Evolutionary conservation across 345 rosid genomes (phyloP).

Genomic region (Brassica carinata): DNA sequence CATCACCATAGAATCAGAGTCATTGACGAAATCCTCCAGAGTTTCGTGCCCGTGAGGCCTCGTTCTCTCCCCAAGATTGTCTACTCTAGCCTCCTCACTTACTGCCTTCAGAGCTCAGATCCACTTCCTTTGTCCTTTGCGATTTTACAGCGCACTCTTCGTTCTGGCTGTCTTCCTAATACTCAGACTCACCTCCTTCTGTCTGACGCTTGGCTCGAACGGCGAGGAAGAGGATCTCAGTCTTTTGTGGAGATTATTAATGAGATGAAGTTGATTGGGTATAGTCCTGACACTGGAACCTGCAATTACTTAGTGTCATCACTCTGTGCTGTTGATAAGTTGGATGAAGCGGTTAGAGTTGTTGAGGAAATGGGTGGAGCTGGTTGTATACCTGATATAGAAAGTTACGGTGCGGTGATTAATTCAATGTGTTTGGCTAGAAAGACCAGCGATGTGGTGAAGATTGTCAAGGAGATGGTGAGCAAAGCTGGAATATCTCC

Average conservation of each 20-base stretch:
- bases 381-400: constrained; percentile 74
- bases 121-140: constrained; percentile 70
- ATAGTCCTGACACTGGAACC: constrained; percentile 62
- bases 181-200: constrained; percentile 63
- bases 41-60: constrained; percentile 62
- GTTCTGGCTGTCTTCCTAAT: constrained; percentile 67
- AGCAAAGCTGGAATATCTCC: constrained; percentile 62
- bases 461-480: constrained; percentile 76
- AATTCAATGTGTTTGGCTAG: constrained; percentile 54
- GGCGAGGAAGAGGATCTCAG: constrained; percentile 34
- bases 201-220: constrained; percentile 65
- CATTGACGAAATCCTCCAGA: constrained; percentile 67
- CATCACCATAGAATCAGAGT: constrained; percentile 45
- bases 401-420: constrained; percentile 62
- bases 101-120: constrained; percentile 59
- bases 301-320: constrained; percentile 71
- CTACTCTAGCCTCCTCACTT: constrained; percentile 64
- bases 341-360: constrained; percentile 65
- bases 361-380: constrained; percentile 59
- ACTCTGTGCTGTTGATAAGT: constrained; percentile 68
- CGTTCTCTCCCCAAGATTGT: constrained; percentile 50
- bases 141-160: constrained; percentile 71
- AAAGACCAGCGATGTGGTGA: constrained; percentile 58
- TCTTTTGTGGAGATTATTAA: constrained; percentile 47
- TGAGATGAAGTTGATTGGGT: constrained; percentile 70